phyloP scores from a whole-genome alignment of 768 basidiomycete genomes.

The Boletus pseudopeckii region DNA sequence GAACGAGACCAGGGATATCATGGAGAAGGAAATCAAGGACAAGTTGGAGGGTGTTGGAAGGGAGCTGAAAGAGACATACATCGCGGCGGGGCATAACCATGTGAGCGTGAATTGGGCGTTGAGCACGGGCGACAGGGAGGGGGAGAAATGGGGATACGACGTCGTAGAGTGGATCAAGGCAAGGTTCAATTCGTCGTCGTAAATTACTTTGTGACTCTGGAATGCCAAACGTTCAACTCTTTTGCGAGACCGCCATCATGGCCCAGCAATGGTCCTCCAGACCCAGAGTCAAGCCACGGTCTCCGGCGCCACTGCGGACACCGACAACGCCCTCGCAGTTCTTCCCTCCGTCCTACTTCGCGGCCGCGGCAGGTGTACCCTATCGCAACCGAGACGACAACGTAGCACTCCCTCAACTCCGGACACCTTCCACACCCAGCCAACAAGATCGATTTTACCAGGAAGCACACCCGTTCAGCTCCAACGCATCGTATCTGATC shows the following conservation, averaged over 20 bases:
- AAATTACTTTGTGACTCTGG: not conserved
- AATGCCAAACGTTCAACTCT: constrained; percentile 1
- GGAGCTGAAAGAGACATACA: constrained; percentile 27
- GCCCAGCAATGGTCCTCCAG: constrained; percentile 13
- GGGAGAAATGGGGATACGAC: constrained; percentile 60
- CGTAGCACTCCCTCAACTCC: not conserved
- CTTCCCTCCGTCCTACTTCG: constrained; percentile 55
- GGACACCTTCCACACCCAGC: not conserved
- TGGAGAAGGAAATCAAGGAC: constrained; percentile 38
- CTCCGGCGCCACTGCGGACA: constrained; percentile 35
- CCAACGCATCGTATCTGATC: constrained; percentile 9
- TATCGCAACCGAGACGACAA: constrained; percentile 16
- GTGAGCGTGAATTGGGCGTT: constrained; percentile 52
- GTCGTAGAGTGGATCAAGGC: constrained; percentile 36
- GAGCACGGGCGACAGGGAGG: constrained; percentile 51
- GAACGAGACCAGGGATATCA: constrained; percentile 33
- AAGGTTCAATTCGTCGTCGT: constrained; percentile 3
- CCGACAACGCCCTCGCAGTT: constrained; percentile 37
- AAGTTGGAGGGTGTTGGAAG: constrained; percentile 29
- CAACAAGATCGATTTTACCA: constrained; percentile 4
- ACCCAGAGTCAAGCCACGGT: constrained; percentile 39
- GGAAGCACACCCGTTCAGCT: constrained; percentile 11
- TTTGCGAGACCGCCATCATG: constrained; percentile 3
- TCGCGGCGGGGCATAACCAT: constrained; percentile 59
- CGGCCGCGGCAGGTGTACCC: constrained; percentile 43